Conservation (phyloP, 23 red algal species). For the Cyanidiococcus yangmingshanensis region DNA sequence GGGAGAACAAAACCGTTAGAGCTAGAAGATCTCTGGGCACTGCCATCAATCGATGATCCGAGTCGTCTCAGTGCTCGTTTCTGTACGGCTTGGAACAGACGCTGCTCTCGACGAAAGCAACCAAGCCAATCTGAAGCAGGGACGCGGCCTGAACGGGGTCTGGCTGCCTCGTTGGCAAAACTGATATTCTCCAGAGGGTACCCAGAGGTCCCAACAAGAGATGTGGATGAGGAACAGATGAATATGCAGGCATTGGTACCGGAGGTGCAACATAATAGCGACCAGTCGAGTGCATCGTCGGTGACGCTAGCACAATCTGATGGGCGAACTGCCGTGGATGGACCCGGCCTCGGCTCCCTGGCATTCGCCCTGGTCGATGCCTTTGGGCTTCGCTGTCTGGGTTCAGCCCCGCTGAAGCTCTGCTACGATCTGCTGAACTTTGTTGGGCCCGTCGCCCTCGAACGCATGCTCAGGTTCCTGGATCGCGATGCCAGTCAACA, state of each 20-base stretch:
- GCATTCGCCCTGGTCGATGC: not conserved
- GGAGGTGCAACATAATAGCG: no score
- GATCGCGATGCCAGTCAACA: not conserved
- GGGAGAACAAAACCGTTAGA: not conserved
- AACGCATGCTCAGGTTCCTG: slow-evolving; percentile 11
- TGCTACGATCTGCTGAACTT: slow-evolving; percentile 17
- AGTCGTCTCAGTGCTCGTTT: not conserved
- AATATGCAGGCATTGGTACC: not conserved
- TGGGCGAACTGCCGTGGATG: not conserved
- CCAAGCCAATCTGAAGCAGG: not conserved
- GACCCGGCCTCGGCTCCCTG: not conserved
- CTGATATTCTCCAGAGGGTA: not conserved
- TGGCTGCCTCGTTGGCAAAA: not conserved
- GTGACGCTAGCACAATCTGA: not conserved
- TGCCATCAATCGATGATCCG: not conserved
- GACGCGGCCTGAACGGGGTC: not conserved
- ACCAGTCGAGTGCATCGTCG: no score
- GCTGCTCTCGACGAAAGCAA: not conserved
- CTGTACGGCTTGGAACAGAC: not conserved
- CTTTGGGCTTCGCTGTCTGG: not conserved
- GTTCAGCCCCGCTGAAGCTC: not conserved
- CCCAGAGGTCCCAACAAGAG: not conserved
- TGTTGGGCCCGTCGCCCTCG: not conserved
- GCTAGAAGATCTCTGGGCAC: not conserved
- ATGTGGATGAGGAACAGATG: not conserved